Evolutionary conservation across 2,329 filamentous ascomycete genomes (phyloP).

Genomic region (Cordyceps javanica): DNA sequence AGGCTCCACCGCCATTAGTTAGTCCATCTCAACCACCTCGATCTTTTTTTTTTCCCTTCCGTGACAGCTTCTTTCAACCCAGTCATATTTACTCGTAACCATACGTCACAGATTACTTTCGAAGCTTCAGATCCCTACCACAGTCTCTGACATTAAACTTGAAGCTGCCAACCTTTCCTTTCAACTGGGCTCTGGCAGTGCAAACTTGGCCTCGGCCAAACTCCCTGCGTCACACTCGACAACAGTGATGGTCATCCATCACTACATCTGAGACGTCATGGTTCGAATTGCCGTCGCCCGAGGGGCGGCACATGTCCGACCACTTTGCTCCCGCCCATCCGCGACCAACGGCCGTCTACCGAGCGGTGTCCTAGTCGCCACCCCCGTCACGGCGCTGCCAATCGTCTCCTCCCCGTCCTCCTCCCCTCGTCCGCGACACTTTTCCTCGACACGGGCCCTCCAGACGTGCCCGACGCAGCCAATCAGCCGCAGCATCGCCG

Average conservation of each 20-base stretch:
- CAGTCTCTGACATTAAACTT: no score
- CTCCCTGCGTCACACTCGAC: not conserved
- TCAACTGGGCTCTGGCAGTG: not conserved
- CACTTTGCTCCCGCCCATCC: not conserved
- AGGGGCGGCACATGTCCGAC: not conserved
- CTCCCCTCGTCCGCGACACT: not conserved
- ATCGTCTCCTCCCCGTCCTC: not conserved
- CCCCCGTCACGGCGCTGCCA: not conserved
- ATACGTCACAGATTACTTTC: no score
- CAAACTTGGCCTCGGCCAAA: not conserved
- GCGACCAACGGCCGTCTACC: not conserved
- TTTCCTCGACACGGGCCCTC: not conserved
- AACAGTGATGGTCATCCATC: not conserved
- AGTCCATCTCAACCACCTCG: no score
- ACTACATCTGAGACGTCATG: not conserved
- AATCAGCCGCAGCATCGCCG: constrained; percentile 25
- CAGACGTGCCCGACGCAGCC: not conserved
- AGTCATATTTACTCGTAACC: no score
- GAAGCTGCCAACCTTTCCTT: no score
- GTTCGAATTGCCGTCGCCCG: not conserved
- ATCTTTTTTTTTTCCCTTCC: no score
- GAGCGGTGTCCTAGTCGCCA: not conserved
- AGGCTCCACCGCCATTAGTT: no score
- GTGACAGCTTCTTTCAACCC: no score
- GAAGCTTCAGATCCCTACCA: no score